A percentile compares a stretch with the other conserved stretches of the same genome.
Evolutionary conservation across 78 protist species (phyloP).

Genomic region (Chrysochromulina tobinii): DNA sequence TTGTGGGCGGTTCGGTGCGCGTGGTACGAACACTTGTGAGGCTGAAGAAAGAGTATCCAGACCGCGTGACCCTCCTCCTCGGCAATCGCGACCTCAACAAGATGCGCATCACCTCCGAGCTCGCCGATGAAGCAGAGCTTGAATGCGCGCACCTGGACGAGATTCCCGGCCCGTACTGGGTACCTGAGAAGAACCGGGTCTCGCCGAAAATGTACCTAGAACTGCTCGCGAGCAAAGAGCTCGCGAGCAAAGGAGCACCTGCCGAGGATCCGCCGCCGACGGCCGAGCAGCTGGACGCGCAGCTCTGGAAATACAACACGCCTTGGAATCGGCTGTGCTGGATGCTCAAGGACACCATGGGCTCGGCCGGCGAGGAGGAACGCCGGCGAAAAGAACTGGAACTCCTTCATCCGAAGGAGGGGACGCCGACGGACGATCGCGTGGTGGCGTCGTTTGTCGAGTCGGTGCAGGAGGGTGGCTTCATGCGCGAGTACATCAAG

Average conservation of each 20-base stretch:
- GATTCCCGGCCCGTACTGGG: constrained; percentile 5
- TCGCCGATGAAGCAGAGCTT: neutral
- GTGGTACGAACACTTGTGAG: neutral
- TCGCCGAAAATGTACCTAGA: too few relatives aligned
- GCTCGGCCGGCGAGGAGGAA: constrained; percentile 16
- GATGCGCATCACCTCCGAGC: constrained; percentile 6
- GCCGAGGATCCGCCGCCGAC: too few relatives aligned
- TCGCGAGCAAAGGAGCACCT: too few relatives aligned
- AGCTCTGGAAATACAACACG: neutral
- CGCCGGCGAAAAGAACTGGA: constrained; percentile 9
- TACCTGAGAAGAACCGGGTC: neutral
- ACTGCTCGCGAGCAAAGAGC: too few relatives aligned
- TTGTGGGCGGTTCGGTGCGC: constrained; percentile 30
- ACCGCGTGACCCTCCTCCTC: constrained; percentile 10
- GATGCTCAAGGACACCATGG: constrained; percentile 41
- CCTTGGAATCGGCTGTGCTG: neutral
- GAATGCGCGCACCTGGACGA: neutral
- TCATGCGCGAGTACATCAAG: neutral
- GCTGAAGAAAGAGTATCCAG: constrained; percentile 32
- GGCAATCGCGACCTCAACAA: constrained; percentile 60
- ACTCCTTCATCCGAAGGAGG: too few relatives aligned
- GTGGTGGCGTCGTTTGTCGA: neutral
- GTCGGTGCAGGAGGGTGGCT: neutral
- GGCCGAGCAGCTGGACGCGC: too few relatives aligned
- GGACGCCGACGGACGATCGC: too few relatives aligned